Base-by-base conservation (phyloP, 2,329 filamentous ascomycete species). In the Pyrenophora graminea region DNA sequence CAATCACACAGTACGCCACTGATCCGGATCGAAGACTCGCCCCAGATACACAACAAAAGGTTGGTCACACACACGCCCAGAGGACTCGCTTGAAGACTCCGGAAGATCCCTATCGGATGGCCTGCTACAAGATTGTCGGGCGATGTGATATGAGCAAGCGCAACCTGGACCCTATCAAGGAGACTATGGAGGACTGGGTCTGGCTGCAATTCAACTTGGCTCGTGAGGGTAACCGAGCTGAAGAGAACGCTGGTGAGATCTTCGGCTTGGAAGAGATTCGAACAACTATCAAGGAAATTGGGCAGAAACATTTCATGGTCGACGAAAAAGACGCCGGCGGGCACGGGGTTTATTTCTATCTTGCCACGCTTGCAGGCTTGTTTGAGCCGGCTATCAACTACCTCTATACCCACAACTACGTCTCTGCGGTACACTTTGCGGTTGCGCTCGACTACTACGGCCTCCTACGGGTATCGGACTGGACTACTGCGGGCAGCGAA, bases 81-180 rank as follows among this genome's bases (percentile, higher is more conserved):
- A 87, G 91, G 39, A 83, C 87, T 21, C 87, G 90, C 58, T 90
- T 95, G 65, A 90, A 90, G 0, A 89, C 90, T 0, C 90, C 92
- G 68, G 89, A 90, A 1, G 94, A 99, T 71, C 94, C 94, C 21
- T 99, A 95, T 77, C 87, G 91, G 46, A 92, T 96, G 85, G 92
- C 93, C 40, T 97, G 94, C 73, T 97, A 97, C 81, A 97, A 99
- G 80, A 87, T 99, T 55, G 88, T 99, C 63, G 94, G 95, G 39
- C 91, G 85, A 42, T 87, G 84, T 66, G 85, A 87, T 57, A 75
- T 87, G 51, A 77, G 74, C 40, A 78, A 79, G 37, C 78, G 83
- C 47, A 83, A 76, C 52, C 72, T 87, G 31, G 83, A 85, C 38
- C 75, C 77, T 4, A 78, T 87, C 53, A 81, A 77, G 36, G 82